These are phyloP conservation scores for Wickerhamomyces sp. DNA, from an alignment of 1,139 yeast genomes.

Conservation along the genomic window DNA sequence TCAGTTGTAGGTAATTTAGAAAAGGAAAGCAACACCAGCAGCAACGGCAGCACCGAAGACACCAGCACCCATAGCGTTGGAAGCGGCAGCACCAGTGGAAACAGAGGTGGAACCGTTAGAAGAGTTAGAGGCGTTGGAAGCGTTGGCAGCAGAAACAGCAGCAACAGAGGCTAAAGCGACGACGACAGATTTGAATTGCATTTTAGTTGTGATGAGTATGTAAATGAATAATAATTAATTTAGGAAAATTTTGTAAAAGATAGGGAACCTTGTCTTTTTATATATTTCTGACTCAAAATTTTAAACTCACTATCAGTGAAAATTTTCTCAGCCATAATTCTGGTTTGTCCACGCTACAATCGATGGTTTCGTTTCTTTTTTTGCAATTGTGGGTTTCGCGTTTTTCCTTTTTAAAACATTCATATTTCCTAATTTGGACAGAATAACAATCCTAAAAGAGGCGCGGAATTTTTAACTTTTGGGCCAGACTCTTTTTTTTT, in stretches of 20 bases:
- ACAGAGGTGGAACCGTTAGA: constrained; percentile 35
- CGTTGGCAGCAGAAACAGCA: constrained; percentile 42
- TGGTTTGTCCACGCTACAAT: neutral
- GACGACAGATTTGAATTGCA: constrained; percentile 59
- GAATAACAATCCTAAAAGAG: neutral
- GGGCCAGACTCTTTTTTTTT: constrained; percentile 1
- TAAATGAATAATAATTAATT: no score
- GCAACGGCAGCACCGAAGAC: constrained; percentile 72
- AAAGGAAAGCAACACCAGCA: constrained; percentile 66
- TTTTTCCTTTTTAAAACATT: neutral
- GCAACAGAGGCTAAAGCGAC: constrained; percentile 45
- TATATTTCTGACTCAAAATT: neutral
- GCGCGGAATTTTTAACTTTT: neutral
- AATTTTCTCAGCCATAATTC: constrained; percentile 1
- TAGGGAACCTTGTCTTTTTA: constrained; percentile 1
- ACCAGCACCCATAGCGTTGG: constrained; percentile 54
- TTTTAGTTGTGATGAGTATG: constrained; percentile 26
- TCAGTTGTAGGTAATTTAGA: constrained; percentile 35
- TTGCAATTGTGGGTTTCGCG: neutral
- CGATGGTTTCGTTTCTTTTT: neutral
- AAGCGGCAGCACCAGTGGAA: constrained; percentile 50
- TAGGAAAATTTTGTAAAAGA: no score
- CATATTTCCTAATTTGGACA: constrained; percentile 1
- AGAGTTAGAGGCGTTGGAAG: constrained; percentile 31
- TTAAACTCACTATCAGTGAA: neutral